Percentiles rank a stretch among this genome's conserved stretches.
Conservation (phyloP, 768 basidiomycete species). For the Mycena olivaceomarginata region DNA sequence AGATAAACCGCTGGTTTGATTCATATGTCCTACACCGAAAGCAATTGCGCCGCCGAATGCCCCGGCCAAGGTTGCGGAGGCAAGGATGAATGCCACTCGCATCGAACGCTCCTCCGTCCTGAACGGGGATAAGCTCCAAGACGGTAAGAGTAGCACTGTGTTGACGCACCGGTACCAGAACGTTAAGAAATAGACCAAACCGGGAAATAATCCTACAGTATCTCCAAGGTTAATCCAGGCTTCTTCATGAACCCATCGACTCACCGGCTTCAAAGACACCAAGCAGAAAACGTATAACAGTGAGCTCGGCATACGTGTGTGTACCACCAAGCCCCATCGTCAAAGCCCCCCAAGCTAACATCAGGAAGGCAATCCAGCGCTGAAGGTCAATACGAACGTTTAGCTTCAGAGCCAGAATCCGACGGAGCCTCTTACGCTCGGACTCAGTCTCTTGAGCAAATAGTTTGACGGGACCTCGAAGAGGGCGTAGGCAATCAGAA, state of each 20-base stretch:
- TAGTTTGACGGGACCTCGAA: slow-evolving; percentile 64
- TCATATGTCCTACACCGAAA: slow-evolving; percentile 55
- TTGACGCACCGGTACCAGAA: slow-evolving; percentile 61
- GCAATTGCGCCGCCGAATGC: slow-evolving; percentile 58
- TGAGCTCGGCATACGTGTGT: slow-evolving; percentile 59
- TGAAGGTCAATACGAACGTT: background rate
- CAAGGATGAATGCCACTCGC: slow-evolving; percentile 52
- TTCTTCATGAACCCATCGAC: background rate
- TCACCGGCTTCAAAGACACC: slow-evolving; percentile 62
- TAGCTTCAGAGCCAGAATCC: background rate
- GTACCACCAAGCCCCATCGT: slow-evolving; percentile 61
- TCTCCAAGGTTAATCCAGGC: background rate
- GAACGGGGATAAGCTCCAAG: background rate
- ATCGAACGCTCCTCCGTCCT: slow-evolving; percentile 40
- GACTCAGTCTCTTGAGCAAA: slow-evolving; percentile 59
- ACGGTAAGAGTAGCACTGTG: background rate
- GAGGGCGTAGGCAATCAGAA: slow-evolving; percentile 61
- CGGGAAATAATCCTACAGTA: slow-evolving; percentile 59
- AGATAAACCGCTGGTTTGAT: slow-evolving; percentile 44
- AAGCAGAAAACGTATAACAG: slow-evolving; percentile 64
- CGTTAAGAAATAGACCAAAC: slow-evolving; percentile 63
- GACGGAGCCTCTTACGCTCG: slow-evolving; percentile 41
- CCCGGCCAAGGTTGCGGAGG: slow-evolving; percentile 60
- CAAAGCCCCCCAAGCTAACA: slow-evolving; percentile 61
- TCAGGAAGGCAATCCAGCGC: slow-evolving; percentile 63